A percentile compares a stretch with the other conserved stretches of the same genome.
Conservation (phyloP, 495 filamentous ascomycete species). For the Margaritispora aquatica region DNA sequence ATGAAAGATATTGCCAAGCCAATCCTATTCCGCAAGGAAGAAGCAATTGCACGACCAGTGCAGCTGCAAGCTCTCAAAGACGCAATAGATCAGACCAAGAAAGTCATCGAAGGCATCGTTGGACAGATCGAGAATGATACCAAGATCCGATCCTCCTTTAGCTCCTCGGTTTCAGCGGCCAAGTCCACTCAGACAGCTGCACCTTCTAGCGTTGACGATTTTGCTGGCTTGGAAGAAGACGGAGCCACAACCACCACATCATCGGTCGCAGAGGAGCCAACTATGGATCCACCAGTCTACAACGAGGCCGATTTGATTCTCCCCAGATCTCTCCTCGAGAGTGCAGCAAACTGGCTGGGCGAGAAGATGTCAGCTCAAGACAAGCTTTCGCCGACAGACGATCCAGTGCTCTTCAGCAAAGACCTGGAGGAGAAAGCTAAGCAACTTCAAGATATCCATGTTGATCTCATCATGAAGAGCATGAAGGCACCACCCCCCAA, state of each 20-base stretch:
- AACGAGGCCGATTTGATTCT: slow-evolving; percentile 54
- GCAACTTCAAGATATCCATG: slow-evolving; percentile 56
- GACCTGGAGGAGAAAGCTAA: slow-evolving; percentile 57
- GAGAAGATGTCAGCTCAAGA: slow-evolving; percentile 61
- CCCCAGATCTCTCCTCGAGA: slow-evolving; percentile 40
- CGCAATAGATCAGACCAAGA: slow-evolving; percentile 48
- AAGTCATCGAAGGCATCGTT: slow-evolving; percentile 45
- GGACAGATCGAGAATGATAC: slow-evolving; percentile 33
- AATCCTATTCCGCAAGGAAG: slow-evolving; percentile 60
- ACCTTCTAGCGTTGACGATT: slow-evolving; percentile 41
- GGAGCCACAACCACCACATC: slow-evolving; percentile 36
- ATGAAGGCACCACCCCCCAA: slow-evolving; percentile 53
- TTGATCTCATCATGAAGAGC: slow-evolving; percentile 67
- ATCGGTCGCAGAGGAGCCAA: slow-evolving; percentile 29
- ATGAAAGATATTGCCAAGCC: slow-evolving; percentile 66
- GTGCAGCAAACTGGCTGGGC: slow-evolving; percentile 57
- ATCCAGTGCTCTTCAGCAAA: slow-evolving; percentile 61
- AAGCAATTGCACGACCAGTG: slow-evolving; percentile 58
- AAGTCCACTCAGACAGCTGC: slow-evolving; percentile 31
- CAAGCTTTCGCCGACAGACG: slow-evolving; percentile 57
- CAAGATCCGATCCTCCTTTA: slow-evolving; percentile 30
- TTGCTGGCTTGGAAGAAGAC: slow-evolving; percentile 61
- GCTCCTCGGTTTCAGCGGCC: slow-evolving; percentile 38
- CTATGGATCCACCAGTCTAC: slow-evolving; percentile 48
- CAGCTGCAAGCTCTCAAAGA: slow-evolving; percentile 57